These are phyloP conservation scores for Dactylonectria estremocensis DNA, from an alignment of 2,329 filamentous ascomycete species.

Conservation along the genomic window DNA sequence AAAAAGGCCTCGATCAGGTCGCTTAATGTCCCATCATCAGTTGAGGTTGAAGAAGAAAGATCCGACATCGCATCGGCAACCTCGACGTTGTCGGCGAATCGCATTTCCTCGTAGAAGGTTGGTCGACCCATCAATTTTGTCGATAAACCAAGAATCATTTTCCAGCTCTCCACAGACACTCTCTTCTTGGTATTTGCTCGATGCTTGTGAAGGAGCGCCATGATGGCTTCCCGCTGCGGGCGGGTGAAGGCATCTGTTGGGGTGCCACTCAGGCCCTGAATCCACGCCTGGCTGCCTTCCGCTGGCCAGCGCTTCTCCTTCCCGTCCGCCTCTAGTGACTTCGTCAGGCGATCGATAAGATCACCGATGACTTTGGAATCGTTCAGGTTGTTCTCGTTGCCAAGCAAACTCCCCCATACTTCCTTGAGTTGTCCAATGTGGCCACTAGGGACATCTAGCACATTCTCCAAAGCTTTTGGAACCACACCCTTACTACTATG, in stretches of 20 bases:
- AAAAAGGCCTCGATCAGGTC: conserved; percentile 55
- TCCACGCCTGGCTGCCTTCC: conserved; percentile 49
- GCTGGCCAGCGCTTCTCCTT: conserved; percentile 53
- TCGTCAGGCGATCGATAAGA: conserved; percentile 53
- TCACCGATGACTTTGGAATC: conserved; percentile 50
- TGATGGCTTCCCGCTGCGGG: conserved; percentile 60
- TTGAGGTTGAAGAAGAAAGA: conserved; percentile 44
- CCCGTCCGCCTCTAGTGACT: conserved; percentile 47
- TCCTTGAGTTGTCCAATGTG: conserved; percentile 36
- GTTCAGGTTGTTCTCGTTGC: conserved; percentile 58
- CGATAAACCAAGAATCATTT: conserved; percentile 60
- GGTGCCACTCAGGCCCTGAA: conserved; percentile 52
- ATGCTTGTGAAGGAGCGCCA: conserved; percentile 53
- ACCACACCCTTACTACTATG: conserved; percentile 44
- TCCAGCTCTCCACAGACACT: conserved; percentile 52
- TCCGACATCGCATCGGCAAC: conserved; percentile 53
- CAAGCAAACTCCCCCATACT: conserved; percentile 52
- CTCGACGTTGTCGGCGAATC: conserved; percentile 55
- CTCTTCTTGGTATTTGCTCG: conserved; percentile 47
- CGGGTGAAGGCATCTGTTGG: conserved; percentile 60
- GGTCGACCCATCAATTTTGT: conserved; percentile 66
- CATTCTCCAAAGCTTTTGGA: conserved; percentile 46
- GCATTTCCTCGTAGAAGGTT: conserved; percentile 66
- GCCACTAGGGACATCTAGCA: conserved; percentile 38
- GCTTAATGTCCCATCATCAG: conserved; percentile 45